phyloP scores from a whole-genome alignment of 2,329 filamentous ascomycete genomes.

The Fusarium annulatum region DNA sequence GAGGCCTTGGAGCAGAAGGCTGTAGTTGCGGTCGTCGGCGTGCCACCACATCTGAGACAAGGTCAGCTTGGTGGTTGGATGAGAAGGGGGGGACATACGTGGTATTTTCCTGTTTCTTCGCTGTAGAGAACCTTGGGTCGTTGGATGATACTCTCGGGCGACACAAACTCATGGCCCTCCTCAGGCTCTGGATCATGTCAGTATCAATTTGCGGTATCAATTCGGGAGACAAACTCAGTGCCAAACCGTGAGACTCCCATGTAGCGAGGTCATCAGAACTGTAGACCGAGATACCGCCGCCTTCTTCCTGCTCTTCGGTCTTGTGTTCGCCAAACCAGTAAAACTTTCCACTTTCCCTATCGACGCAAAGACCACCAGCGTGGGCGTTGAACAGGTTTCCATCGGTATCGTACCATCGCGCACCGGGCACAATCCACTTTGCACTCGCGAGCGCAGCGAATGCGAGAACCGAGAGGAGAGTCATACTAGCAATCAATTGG shows the following conservation, averaged over 20 bases:
- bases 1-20: slow-evolving; percentile 66
- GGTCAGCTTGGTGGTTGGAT: not conserved
- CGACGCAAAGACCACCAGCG: slow-evolving; percentile 66
- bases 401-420: slow-evolving; percentile 69
- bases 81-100: slow-evolving; percentile 52
- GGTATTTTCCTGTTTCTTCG: slow-evolving; percentile 64
- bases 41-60: slow-evolving; percentile 67
- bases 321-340: slow-evolving; percentile 74
- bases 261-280: slow-evolving; percentile 70
- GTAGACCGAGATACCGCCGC: slow-evolving; percentile 69
- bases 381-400: slow-evolving; percentile 71
- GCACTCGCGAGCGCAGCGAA: slow-evolving; percentile 34
- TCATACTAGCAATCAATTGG: not conserved
- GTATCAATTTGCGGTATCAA: fast-evolving
- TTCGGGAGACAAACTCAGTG: slow-evolving; percentile 56
- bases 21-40: slow-evolving; percentile 68
- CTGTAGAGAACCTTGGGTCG: slow-evolving; percentile 71
- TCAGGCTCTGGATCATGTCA: slow-evolving; percentile 55
- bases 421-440: slow-evolving; percentile 70
- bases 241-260: slow-evolving; percentile 67
- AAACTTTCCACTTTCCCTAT: slow-evolving; percentile 64
- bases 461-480: slow-evolving; percentile 5
- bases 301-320: slow-evolving; percentile 66
- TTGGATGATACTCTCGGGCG: slow-evolving; percentile 67
- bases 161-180: slow-evolving; percentile 65